Evolutionary conservation across 768 basidiomycete species (phyloP).

Genomic region (Tylopilus sp.): DNA sequence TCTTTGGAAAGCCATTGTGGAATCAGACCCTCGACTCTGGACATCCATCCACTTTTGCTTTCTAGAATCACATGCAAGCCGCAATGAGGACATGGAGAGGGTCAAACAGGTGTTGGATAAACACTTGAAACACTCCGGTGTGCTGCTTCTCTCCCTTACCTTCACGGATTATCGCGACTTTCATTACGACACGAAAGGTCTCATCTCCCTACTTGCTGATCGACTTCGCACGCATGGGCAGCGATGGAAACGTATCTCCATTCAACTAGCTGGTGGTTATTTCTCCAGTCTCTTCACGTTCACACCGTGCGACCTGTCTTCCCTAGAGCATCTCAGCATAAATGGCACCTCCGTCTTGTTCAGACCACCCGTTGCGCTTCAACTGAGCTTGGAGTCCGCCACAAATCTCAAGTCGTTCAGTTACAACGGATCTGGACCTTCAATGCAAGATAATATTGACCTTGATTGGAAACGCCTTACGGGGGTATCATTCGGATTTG

Average conservation of each 20-base stretch:
- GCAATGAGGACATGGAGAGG: conserved; percentile 1
- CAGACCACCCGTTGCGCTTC: not conserved
- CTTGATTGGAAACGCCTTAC: conserved; percentile 12
- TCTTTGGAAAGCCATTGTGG: not conserved
- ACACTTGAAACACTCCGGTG: conserved; percentile 12
- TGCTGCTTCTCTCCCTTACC: conserved; percentile 16
- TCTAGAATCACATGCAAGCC: not conserved
- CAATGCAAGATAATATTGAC: not conserved
- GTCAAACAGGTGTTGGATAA: conserved; percentile 2
- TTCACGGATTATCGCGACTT: conserved; percentile 19
- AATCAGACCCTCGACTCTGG: conserved; percentile 20
- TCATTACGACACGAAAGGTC: conserved; percentile 1
- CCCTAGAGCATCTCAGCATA: conserved; percentile 13
- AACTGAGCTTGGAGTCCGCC: conserved; percentile 9
- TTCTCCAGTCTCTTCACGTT: conserved; percentile 14
- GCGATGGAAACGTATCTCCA: conserved; percentile 18
- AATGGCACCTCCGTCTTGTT: not conserved
- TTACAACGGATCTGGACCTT: conserved; percentile 6
- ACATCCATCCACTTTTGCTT: conserved; percentile 17
- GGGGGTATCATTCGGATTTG: conserved; percentile 13
- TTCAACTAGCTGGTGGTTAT: conserved; percentile 11
- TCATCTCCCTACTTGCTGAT: conserved; percentile 13
- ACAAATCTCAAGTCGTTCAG: conserved; percentile 15
- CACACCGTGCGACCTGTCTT: conserved; percentile 11
- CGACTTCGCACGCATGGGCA: conserved; percentile 10